Evolutionary conservation across 208 protist species (phyloP).

Genomic region (Naegleria fowleri): DNA sequence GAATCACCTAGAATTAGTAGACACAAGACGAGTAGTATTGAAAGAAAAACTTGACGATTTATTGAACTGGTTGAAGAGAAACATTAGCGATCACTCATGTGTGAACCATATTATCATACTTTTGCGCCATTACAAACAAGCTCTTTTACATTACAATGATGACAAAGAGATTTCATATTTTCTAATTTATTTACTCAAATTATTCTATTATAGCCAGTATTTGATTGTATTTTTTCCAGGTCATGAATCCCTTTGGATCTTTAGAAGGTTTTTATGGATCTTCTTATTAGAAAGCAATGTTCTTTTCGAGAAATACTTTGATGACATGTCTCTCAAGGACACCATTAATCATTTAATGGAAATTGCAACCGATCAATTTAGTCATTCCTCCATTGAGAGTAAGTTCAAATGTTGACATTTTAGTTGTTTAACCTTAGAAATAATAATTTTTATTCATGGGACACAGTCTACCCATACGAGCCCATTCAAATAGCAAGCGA

Average conservation of each 20-base stretch:
- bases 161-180: not conserved
- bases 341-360: not conserved
- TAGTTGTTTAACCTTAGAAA: too few relatives aligned
- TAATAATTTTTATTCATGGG: not conserved
- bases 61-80: not conserved
- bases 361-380: not conserved
- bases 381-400: not conserved
- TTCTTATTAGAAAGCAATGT: not conserved
- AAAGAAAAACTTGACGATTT: not conserved
- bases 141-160: not conserved
- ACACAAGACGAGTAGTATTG: not conserved
- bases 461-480: not conserved
- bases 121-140: not conserved
- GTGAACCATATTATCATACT: not conserved
- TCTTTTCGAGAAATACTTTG: not conserved
- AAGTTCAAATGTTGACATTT: not conserved
- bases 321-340: not conserved
- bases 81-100: conserved; percentile 13
- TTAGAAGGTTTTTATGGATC: not conserved
- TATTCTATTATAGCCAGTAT: conserved; percentile 20
- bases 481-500: not conserved
- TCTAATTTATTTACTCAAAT: not conserved
- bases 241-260: not conserved
- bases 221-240: conserved; percentile 13
- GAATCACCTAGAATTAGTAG: not conserved